Evolutionary conservation across 371 early-diverging fungal genomes (phyloP).

Genomic region (Mortierella sp.): DNA sequence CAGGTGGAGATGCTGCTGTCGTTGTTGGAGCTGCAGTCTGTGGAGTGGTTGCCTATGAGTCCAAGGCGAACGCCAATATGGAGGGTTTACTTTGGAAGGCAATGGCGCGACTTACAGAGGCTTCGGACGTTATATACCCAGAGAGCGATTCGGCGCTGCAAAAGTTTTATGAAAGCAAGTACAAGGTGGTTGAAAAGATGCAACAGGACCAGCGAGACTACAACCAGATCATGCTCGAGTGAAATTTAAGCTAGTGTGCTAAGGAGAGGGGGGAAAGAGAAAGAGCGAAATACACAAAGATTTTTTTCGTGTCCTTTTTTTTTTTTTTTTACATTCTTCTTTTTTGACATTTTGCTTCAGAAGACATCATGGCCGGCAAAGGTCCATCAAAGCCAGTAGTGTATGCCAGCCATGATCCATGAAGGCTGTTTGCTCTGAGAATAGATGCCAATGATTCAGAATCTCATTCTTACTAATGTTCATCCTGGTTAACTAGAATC

Average conservation of each 20-base stretch:
- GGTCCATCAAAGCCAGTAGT: no score
- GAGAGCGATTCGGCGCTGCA: slow-evolving; percentile 41
- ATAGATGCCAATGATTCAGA: no score
- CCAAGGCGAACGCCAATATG: slow-evolving; percentile 26
- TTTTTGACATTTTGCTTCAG: no score
- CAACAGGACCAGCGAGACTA: slow-evolving; percentile 67
- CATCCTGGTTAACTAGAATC: slow-evolving; percentile 12
- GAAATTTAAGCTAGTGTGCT: background rate
- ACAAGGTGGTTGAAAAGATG: slow-evolving; percentile 68
- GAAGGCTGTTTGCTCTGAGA: no score
- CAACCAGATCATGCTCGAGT: slow-evolving; percentile 60
- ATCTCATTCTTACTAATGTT: no score
- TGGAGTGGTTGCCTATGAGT: slow-evolving; percentile 68
- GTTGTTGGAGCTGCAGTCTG: slow-evolving; percentile 78
- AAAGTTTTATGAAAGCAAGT: slow-evolving; percentile 63
- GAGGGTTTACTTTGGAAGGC: slow-evolving; percentile 59
- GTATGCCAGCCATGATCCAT: no score
- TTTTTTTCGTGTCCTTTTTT: no score
- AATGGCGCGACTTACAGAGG: slow-evolving; percentile 66
- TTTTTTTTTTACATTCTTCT: no score
- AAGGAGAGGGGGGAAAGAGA: background rate
- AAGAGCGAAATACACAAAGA: no score
- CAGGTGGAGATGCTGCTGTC: slow-evolving; percentile 68
- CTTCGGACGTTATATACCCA: slow-evolving; percentile 65
- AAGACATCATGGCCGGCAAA: no score